phyloP scores from a whole-genome alignment of 2,329 filamentous ascomycete genomes.

The Exserohilum rostratum region DNA sequence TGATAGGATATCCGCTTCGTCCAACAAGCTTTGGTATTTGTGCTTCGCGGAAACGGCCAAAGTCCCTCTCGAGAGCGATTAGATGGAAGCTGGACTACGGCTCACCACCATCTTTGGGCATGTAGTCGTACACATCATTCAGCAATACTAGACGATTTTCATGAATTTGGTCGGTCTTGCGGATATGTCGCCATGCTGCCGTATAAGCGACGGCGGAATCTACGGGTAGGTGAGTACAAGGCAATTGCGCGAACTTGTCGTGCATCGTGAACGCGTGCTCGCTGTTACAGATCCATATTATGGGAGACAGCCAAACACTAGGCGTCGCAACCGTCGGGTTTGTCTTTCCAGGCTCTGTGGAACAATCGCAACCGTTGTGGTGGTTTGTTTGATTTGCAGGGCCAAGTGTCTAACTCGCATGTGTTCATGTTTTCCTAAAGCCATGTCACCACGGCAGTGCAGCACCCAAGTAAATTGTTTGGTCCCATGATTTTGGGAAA shows the following conservation, averaged over 20 bases:
- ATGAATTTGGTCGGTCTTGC: neutral
- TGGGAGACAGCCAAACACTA: conserved; percentile 2
- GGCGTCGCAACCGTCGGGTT: conserved; percentile 4
- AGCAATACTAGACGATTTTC: neutral
- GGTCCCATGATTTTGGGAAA: neutral
- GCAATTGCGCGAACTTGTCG: conserved; percentile 1
- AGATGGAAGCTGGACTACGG: neutral
- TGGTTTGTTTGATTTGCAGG: conserved; percentile 10
- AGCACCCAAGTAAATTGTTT: neutral
- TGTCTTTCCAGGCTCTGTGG: neutral
- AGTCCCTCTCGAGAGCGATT: neutral
- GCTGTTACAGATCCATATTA: conserved; percentile 10
- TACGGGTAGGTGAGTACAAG: conserved; percentile 18
- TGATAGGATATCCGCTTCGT: conserved; percentile 9
- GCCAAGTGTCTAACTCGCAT: neutral
- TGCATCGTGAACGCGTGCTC: conserved; percentile 28
- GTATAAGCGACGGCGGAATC: conserved; percentile 8
- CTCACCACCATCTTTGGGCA: neutral
- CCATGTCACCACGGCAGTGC: conserved; percentile 4
- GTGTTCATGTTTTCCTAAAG: conserved; percentile 3
- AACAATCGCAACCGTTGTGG: neutral
- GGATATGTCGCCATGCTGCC: neutral
- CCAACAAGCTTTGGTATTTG: neutral
- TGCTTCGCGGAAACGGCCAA: neutral
- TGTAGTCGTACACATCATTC: neutral